Conservation (phyloP, 1,284 basidiomycete species). For the Fomitopsis palustris region DNA sequence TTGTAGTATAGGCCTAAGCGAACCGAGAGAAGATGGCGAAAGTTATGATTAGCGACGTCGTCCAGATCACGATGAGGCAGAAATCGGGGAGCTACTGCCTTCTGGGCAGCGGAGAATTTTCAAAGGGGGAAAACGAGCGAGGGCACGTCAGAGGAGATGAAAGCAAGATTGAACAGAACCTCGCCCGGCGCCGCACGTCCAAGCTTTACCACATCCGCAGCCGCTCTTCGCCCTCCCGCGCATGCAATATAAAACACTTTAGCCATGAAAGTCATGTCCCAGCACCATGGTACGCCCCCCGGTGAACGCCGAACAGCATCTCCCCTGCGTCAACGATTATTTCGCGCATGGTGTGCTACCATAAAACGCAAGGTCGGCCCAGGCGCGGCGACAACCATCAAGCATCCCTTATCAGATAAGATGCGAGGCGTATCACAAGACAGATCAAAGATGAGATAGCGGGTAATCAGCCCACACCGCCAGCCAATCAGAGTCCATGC, state of each 20-base stretch:
- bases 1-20: constrained; percentile 91
- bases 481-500: neutral
- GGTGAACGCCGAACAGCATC: neutral
- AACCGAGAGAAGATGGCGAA: constrained; percentile 2
- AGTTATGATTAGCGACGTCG: constrained; percentile 2
- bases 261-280: constrained; percentile 8
- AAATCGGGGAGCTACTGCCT: neutral
- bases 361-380: constrained; percentile 3
- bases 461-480: neutral
- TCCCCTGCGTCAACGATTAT: neutral
- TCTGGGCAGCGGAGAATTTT: neutral
- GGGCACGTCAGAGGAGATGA: constrained; percentile 3
- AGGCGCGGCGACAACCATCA: neutral
- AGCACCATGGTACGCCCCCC: constrained; percentile 6
- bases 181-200: neutral
- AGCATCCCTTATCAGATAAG: constrained; percentile 8
- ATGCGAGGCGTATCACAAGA: constrained; percentile 6
- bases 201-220: neutral
- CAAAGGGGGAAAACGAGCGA: neutral
- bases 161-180: neutral
- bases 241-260: constrained; percentile 5
- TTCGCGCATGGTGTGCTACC: neutral
- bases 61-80: neutral
- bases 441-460: neutral
- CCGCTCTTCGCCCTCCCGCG: constrained; percentile 5